These are phyloP conservation scores for Fimicolochytrium jonesii DNA, from an alignment of 192 early-diverging fungal genomes.

Conservation along the genomic window DNA sequence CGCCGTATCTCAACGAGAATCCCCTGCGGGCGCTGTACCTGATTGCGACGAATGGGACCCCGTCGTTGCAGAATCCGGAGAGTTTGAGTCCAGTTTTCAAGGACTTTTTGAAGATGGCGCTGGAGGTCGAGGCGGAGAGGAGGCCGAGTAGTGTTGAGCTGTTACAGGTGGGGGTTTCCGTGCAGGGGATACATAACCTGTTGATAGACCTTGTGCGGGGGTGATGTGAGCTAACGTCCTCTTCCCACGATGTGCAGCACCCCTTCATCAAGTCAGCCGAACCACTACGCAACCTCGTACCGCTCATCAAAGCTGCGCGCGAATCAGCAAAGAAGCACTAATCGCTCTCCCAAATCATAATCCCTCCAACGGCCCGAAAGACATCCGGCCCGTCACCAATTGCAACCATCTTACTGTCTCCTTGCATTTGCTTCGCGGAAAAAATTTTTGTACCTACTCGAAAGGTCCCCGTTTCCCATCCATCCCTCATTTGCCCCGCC, in stretches of 20 bases:
- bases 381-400: no score
- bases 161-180: constrained; percentile 50
- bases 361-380: no score
- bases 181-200: background rate
- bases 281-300: constrained; percentile 72
- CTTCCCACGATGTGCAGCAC: constrained; percentile 49
- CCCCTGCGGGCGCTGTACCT: constrained; percentile 68
- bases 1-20: constrained; percentile 93
- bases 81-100: constrained; percentile 71
- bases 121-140: constrained; percentile 83
- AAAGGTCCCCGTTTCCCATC: no score
- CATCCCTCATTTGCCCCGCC: no score
- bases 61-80: constrained; percentile 77
- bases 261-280: constrained; percentile 82
- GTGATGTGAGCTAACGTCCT: no score
- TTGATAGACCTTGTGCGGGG: no score
- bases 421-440: no score
- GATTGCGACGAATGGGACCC: constrained; percentile 90
- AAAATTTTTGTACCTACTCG: no score
- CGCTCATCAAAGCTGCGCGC: constrained; percentile 65
- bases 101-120: constrained; percentile 80
- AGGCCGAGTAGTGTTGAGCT: constrained; percentile 75
- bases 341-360: no score
- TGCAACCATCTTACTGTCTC: no score
- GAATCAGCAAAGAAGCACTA: constrained; percentile 38